Conservation (phyloP, 2,329 filamentous ascomycete species). For the Neonectria punicea region DNA sequence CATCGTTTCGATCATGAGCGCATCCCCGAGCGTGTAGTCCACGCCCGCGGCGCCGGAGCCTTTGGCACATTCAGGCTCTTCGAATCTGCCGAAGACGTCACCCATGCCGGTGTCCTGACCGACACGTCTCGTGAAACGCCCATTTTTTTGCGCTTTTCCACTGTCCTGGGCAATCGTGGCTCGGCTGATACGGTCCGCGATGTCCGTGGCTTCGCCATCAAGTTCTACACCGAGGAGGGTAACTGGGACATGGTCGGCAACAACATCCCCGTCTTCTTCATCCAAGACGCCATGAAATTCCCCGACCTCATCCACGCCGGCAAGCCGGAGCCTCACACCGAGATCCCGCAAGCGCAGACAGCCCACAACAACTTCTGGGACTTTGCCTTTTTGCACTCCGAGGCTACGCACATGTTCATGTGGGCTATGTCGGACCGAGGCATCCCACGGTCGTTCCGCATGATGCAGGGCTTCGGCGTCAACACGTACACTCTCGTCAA, state of each 20-base stretch:
- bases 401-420: slow-evolving; percentile 82
- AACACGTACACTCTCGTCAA: slow-evolving; percentile 81
- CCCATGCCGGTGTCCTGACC: background rate
- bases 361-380: slow-evolving; percentile 85
- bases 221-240: slow-evolving; percentile 14
- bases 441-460: slow-evolving; percentile 79
- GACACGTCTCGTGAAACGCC: background rate
- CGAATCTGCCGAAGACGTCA: slow-evolving; percentile 62
- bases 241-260: slow-evolving; percentile 55
- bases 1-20: slow-evolving; percentile 76
- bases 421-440: slow-evolving; percentile 81
- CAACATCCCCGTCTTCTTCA: slow-evolving; percentile 81
- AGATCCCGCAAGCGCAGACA: slow-evolving; percentile 76
- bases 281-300: slow-evolving; percentile 80
- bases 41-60: slow-evolving; percentile 75
- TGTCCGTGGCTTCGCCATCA: slow-evolving; percentile 76
- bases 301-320: slow-evolving; percentile 71
- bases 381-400: slow-evolving; percentile 70
- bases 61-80: slow-evolving; percentile 77
- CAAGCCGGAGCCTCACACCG: slow-evolving; percentile 77
- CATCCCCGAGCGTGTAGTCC: slow-evolving; percentile 73
- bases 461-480: slow-evolving; percentile 90
- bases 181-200: slow-evolving; percentile 86
- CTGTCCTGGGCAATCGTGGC: slow-evolving; percentile 68
- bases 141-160: slow-evolving; percentile 46